phyloP scores from a whole-genome alignment of 495 filamentous ascomycete species.

The Penicillium steckii region DNA sequence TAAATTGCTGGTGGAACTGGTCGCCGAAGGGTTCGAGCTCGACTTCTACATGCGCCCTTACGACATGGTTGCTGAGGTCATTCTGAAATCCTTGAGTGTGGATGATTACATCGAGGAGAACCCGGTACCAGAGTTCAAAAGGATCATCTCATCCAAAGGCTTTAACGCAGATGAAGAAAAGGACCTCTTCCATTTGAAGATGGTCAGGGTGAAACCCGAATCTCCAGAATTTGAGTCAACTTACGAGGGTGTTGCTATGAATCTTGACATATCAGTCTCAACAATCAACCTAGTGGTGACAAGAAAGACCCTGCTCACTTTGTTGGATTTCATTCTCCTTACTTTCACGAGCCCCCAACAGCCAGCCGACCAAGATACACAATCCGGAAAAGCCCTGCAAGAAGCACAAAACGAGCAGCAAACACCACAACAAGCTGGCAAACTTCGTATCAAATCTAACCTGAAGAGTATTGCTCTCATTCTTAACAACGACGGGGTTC shows the following conservation, averaged over 20 bases:
- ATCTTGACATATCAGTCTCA: constrained; percentile 86
- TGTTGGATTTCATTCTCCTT: constrained; percentile 93
- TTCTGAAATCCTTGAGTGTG: constrained; percentile 81
- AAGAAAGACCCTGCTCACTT: constrained; percentile 84
- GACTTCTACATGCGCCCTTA: constrained; percentile 84
- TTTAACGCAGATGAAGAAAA: constrained; percentile 66
- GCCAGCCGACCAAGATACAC: constrained; percentile 29
- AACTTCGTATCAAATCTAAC: constrained; percentile 83
- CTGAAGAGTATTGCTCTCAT: constrained; percentile 91
- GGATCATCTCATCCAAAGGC: constrained; percentile 87
- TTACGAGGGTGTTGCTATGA: constrained; percentile 90
- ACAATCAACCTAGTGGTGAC: constrained; percentile 96
- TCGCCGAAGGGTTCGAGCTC: constrained; percentile 85
- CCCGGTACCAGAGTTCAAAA: constrained; percentile 89
- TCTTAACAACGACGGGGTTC: constrained; percentile 97
- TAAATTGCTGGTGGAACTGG: constrained; percentile 80
- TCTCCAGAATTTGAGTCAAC: constrained; percentile 89
- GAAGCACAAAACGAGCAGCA: constrained; percentile 39
- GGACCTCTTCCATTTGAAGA: constrained; percentile 84
- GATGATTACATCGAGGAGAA: constrained; percentile 94
- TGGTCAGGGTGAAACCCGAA: constrained; percentile 82
- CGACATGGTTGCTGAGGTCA: constrained; percentile 88
- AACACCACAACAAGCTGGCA: constrained; percentile 42
- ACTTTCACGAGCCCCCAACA: constrained; percentile 81
- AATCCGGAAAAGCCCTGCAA: constrained; percentile 46